Conservation (phyloP, 2,329 filamentous ascomycete species). For the Trichoderma koningiopsis region DNA sequence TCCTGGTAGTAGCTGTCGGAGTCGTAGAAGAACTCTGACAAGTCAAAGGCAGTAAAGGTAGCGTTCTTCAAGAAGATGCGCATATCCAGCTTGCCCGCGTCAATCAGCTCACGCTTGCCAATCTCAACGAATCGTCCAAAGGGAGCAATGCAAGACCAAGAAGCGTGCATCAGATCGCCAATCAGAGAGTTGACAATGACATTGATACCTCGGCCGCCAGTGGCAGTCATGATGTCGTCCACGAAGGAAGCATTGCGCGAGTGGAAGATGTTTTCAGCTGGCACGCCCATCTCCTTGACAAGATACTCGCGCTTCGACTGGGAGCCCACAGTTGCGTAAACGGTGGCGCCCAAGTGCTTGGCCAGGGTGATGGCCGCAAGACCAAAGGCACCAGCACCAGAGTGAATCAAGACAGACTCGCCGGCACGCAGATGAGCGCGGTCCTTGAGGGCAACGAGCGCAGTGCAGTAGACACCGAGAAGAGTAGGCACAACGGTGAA, state of each 20-base stretch:
- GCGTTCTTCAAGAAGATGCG: conserved; percentile 16
- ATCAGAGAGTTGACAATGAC: conserved; percentile 37
- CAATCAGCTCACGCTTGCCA: conserved; percentile 18
- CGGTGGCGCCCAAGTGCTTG: conserved; percentile 28
- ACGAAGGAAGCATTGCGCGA: conserved; percentile 34
- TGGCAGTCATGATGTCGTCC: conserved; percentile 29
- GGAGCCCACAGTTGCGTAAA: conserved; percentile 37
- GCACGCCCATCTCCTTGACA: conserved; percentile 33
- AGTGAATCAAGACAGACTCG: conserved; percentile 31
- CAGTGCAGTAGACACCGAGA: conserved; percentile 22
- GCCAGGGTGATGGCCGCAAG: conserved; percentile 29
- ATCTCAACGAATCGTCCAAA: conserved; percentile 23
- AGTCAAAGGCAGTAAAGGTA: conserved; percentile 19
- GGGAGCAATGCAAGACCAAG: conserved; percentile 10
- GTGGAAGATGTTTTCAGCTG: conserved; percentile 35
- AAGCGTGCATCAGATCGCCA: conserved; percentile 6
- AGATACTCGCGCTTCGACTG: conserved; percentile 35
- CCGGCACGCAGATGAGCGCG: conserved; percentile 32
- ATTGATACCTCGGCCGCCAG: conserved; percentile 32
- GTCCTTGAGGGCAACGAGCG: conserved; percentile 29
- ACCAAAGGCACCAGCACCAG: conserved; percentile 30
- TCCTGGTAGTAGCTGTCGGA: conserved; percentile 10
- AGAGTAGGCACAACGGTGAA: conserved; percentile 30
- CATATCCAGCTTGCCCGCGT: conserved; percentile 15
- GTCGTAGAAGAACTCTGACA: conserved; percentile 28